Percentiles rank a stretch among this genome's conserved stretches.
Evolutionary conservation across 441 rosid species (phyloP).

Genomic region (Gossypium gossypioides): DNA sequence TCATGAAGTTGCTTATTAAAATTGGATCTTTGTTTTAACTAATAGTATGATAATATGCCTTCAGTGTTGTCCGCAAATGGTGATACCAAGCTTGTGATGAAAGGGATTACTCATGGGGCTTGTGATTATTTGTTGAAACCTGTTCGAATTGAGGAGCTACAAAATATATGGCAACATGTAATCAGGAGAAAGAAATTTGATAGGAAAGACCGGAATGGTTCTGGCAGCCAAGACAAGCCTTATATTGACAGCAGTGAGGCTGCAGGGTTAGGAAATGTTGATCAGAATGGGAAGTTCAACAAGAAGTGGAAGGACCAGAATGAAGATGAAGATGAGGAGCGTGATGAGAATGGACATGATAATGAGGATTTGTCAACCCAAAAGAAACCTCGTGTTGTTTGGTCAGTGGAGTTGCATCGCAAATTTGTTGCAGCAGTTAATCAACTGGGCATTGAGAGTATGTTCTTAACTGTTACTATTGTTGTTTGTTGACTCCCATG

Average conservation of each 20-base stretch:
- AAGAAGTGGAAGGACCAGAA: conserved; percentile 47
- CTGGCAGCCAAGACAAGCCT: conserved; percentile 22
- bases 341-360: conserved; percentile 35
- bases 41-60: conserved; percentile 6
- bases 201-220: conserved; percentile 23
- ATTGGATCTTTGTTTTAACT: not conserved
- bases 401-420: conserved; percentile 51
- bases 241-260: conserved; percentile 19
- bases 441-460: conserved; percentile 55
- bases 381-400: conserved; percentile 59
- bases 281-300: conserved; percentile 27
- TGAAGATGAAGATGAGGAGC: conserved; percentile 49
- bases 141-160: conserved; percentile 48
- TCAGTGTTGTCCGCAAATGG: conserved; percentile 57
- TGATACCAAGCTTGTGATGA: conserved; percentile 50
- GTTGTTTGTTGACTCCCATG: not conserved
- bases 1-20: too few species aligned
- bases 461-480: conserved; percentile 13
- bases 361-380: conserved; percentile 39
- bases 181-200: conserved; percentile 41
- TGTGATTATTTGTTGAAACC: conserved; percentile 58
- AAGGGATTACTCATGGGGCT: conserved; percentile 59
- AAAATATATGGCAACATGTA: conserved; percentile 64
- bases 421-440: conserved; percentile 51
- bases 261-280: conserved; percentile 20